phyloP scores from a whole-genome alignment of 2,329 filamentous ascomycete species.

The Alternaria triticimaculans region DNA sequence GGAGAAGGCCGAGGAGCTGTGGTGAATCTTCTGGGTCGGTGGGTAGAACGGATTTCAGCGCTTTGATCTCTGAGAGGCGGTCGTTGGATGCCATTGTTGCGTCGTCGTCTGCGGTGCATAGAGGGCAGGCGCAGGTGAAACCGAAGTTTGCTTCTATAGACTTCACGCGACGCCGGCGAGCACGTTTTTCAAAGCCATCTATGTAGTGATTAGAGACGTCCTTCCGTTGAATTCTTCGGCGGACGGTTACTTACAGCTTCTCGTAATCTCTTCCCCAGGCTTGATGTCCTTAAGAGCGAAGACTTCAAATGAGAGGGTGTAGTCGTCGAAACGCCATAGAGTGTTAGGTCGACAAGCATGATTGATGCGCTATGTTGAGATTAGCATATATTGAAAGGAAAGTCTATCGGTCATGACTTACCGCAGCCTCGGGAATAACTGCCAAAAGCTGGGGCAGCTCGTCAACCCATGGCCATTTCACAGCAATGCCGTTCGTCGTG shows the following conservation, averaged over 20 bases:
- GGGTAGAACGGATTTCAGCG: slow-evolving; percentile 33
- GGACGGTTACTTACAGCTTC: slow-evolving; percentile 31
- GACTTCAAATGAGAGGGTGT: slow-evolving; percentile 34
- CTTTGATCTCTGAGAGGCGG: slow-evolving; percentile 34
- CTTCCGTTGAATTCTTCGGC: too few species aligned
- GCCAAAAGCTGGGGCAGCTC: slow-evolving; percentile 25
- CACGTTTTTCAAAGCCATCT: slow-evolving; percentile 38
- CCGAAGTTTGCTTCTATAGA: slow-evolving; percentile 33
- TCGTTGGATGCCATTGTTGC: slow-evolving; percentile 30
- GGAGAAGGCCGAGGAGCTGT: slow-evolving; percentile 30
- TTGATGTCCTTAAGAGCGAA: slow-evolving; percentile 38
- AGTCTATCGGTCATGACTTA: slow-evolving; percentile 18
- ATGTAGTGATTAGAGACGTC: background rate
- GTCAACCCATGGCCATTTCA: slow-evolving; percentile 32
- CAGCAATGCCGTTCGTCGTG: slow-evolving; percentile 31
- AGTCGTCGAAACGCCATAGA: slow-evolving; percentile 42
- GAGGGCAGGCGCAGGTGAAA: slow-evolving; percentile 40
- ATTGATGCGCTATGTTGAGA: slow-evolving; percentile 36
- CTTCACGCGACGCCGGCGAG: slow-evolving; percentile 21
- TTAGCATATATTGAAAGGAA: background rate
- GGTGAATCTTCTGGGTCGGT: slow-evolving; percentile 23
- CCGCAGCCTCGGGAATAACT: slow-evolving; percentile 38
- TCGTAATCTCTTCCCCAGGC: slow-evolving; percentile 37
- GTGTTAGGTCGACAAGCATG: slow-evolving; percentile 46
- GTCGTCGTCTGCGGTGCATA: slow-evolving; percentile 31